Evolutionary conservation across 2,329 filamentous ascomycete species (phyloP), one percentile per base, ranked within the genome.

Genomic region (Fonsecaea nubica): DNA sequence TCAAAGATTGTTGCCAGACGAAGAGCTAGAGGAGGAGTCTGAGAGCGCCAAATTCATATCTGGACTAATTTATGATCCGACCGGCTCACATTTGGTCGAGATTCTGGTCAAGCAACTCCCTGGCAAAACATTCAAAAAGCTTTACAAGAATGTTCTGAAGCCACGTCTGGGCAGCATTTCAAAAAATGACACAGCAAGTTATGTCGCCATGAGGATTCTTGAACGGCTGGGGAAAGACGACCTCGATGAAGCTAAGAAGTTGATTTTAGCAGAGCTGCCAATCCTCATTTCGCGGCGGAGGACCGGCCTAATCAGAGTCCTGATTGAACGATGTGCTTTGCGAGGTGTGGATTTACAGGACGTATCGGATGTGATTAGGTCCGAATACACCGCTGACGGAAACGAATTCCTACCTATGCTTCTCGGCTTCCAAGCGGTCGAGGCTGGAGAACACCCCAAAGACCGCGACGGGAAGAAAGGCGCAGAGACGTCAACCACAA

Each of bases 81-180:
- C 98, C 59, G 95, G 95, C 15, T 97, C 94, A 3, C 90, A 94
- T 53, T 84, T 99, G 1, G 84, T 98, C 25, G 95, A 99, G 80
- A 92, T 90, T 0, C 89, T 99, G 69, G 87, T 97, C 69, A 86
- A 89, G 32, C 86, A 90, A 75, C 88, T 90, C 15, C 93, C 95
- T 0, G 93, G 92, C 52, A 97, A 95, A 79, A 80, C 93, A 38
- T 99, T 98, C 86, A 97, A 97, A 78, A 86, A 88, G 13, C 84
- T 99, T 5, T 94, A 96, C 79, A 87, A 86, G 65, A 89, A 90
- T 71, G 87, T 93, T 70, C 91, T 98, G 78, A 90, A 89, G 68
- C 89, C 90, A 13, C 87, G 92, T 32, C 90, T 98, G 73, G 88
- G 89, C 25, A 91, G 88, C 45, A 86, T 97, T 66, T 87, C 94